Conservation (phyloP, 1,284 basidiomycete species). For the Ceratobasidium sp. region DNA sequence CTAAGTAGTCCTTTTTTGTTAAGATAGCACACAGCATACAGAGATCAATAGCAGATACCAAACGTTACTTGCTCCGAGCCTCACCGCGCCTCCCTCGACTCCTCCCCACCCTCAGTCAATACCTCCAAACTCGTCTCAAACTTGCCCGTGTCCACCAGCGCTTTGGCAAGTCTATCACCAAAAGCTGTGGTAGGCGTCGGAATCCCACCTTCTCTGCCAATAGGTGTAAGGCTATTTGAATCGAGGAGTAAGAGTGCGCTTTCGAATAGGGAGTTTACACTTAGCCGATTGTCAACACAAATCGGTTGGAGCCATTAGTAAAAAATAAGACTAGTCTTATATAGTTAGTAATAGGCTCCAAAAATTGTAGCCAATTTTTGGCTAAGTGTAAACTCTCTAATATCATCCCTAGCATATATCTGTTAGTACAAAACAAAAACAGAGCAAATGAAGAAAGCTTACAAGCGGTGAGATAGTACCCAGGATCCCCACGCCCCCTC, state of each 20-base stretch:
- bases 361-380: too few species aligned
- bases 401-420: constrained; percentile 71
- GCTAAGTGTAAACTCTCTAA: too few species aligned
- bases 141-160: constrained; percentile 70
- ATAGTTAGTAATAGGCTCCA: too few species aligned
- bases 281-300: too few species aligned
- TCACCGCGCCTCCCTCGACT: constrained; percentile 48
- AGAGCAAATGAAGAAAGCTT: constrained; percentile 47
- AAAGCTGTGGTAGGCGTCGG: constrained; percentile 84
- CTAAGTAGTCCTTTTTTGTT: too few species aligned
- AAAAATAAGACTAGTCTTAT: too few species aligned
- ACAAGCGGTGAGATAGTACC: constrained; percentile 80
- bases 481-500: constrained; percentile 81
- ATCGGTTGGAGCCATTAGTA: too few species aligned
- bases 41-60: too few species aligned
- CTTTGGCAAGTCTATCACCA: constrained; percentile 76
- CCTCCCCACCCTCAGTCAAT: constrained; percentile 51
- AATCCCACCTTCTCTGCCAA: constrained; percentile 78
- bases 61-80: background rate
- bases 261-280: too few species aligned
- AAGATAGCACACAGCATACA: too few species aligned
- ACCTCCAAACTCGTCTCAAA: constrained; percentile 65
- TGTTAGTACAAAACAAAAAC: background rate
- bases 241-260: constrained; percentile 77
- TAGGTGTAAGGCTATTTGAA: constrained; percentile 64